A percentile compares a stretch with the other conserved stretches of the same genome.
phyloP scores from a whole-genome alignment of 2,329 filamentous ascomycete species.

The Aspergillus costaricaensis region DNA sequence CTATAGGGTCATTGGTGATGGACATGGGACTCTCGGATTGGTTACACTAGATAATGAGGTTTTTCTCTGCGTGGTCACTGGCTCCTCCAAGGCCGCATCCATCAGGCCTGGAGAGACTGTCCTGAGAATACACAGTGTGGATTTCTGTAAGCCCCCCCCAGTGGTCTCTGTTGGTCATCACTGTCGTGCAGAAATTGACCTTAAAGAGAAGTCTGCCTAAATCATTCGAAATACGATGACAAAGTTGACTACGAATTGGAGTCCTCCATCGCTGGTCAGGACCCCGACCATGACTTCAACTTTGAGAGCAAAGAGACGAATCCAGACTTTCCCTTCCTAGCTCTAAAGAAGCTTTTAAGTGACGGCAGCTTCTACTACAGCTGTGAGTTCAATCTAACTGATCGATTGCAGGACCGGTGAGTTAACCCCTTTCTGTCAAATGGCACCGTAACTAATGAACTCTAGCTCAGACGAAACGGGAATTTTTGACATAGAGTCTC shows the following conservation, averaged over 20 bases:
- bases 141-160: slow-evolving; percentile 62
- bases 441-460: slow-evolving; percentile 22
- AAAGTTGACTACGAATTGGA: slow-evolving; percentile 60
- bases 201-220: slow-evolving; percentile 71
- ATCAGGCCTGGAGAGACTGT: slow-evolving; percentile 86
- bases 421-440: slow-evolving; percentile 16
- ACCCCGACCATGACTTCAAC: slow-evolving; percentile 52
- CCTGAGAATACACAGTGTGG: slow-evolving; percentile 80
- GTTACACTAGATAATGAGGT: slow-evolving; percentile 83
- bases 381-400: slow-evolving; percentile 95
- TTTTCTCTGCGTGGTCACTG: slow-evolving; percentile 86
- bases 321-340: slow-evolving; percentile 84
- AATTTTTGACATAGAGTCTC: slow-evolving; percentile 85
- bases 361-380: slow-evolving; percentile 98
- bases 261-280: slow-evolving; percentile 57
- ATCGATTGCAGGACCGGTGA: slow-evolving; percentile 84
- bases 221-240: slow-evolving; percentile 81
- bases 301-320: slow-evolving; percentile 67
- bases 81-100: slow-evolving; percentile 74
- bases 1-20: slow-evolving; percentile 75
- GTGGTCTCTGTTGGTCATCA: background rate
- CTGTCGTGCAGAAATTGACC: slow-evolving; percentile 8
- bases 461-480: slow-evolving; percentile 70
- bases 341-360: slow-evolving; percentile 86
- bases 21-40: slow-evolving; percentile 83